These are phyloP conservation scores for Hypoxylon sp. DNA, from an alignment of 2,329 filamentous ascomycete genomes.

Conservation along the genomic window DNA sequence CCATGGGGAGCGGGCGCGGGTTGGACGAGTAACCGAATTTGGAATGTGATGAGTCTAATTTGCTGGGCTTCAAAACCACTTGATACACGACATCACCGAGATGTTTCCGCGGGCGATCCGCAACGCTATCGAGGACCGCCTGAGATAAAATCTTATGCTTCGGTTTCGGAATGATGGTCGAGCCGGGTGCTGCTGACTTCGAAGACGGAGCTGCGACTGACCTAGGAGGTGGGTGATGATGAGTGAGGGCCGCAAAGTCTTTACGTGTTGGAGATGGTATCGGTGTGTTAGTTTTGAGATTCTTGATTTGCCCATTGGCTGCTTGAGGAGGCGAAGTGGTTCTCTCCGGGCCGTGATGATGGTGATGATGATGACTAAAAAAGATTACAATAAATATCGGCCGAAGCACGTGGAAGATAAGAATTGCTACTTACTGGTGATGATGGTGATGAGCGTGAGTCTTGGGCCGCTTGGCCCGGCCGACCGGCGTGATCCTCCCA, in stretches of 20 bases:
- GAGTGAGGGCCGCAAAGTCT: constrained; percentile 57
- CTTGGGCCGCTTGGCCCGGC: constrained; percentile 76
- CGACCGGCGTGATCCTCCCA: constrained; percentile 72
- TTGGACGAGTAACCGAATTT: constrained; percentile 65
- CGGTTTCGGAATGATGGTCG: constrained; percentile 68
- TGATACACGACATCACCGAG: constrained; percentile 89
- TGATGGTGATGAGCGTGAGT: constrained; percentile 75
- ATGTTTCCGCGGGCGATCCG: constrained; percentile 80
- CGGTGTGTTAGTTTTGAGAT: constrained; percentile 62
- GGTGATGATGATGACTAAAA: constrained; percentile 67
- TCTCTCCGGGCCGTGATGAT: constrained; percentile 68
- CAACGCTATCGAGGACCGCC: constrained; percentile 79
- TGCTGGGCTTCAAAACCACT: constrained; percentile 71
- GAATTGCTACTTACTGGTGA: constrained; percentile 70
- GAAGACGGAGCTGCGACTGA: constrained; percentile 55
- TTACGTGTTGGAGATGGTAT: constrained; percentile 64
- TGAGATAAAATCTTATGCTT: constrained; percentile 78
- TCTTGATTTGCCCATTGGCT: constrained; percentile 64
- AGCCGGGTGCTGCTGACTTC: constrained; percentile 55
- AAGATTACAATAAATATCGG: constrained; percentile 48
- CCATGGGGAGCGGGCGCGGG: constrained; percentile 81
- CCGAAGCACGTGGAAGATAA: constrained; percentile 29
- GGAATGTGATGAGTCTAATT: constrained; percentile 61
- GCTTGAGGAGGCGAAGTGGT: constrained; percentile 60
- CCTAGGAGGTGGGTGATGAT: constrained; percentile 67